Base-by-base conservation (phyloP, 148 eudicot genomes). In the Heliosperma pusillum region DNA sequence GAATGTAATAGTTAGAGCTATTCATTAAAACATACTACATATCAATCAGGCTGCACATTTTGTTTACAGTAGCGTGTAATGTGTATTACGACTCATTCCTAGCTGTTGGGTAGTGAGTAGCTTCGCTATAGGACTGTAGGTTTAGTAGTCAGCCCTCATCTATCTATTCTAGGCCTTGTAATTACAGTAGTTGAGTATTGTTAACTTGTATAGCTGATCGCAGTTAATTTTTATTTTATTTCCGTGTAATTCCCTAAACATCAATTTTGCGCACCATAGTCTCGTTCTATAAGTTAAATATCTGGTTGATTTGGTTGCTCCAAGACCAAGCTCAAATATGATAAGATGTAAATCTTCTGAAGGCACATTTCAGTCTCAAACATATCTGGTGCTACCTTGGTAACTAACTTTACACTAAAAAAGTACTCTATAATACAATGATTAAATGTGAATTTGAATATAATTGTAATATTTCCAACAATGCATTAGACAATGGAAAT, bases 201-300 rank as follows among this genome's bases (percentile, higher is more conserved):
- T 26, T 60, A 36, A 76, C 65, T 76, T 81, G 83, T 81, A 76
- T 70, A 80, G 83, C 58, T 73, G 52, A 64, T 30, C 56, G 30
- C 69, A 56, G 15, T 36, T 75, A 5, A 40, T 21, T 8, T 13
- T 75, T n/a, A 3, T 8, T 13, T 75, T n/a, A 3, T 33, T 52
- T n/a, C 40, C 5, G 9, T 61, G 50, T 70, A 7, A 3, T 69
- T 16, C 12, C 60, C 5, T 2, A 19, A 10, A 36, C 20, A 13
- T 22, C 56, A 45, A 12, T 4, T 69, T 24, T 69, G 56, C 69
- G 12, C 42, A 9, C 26, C 27, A 66, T 19, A 11, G 3, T 66
- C 22, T 58, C 2, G 50, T 12, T 10, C 66, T 72, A 4, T 20
- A 6, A 10, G 42, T 2, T 36, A 4, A 22, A 19, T 17, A 58